Evolutionary conservation across 2,329 filamentous ascomycete species (phyloP), one percentile per base, ranked within the genome.

Genomic region (Colletotrichum sp.): DNA sequence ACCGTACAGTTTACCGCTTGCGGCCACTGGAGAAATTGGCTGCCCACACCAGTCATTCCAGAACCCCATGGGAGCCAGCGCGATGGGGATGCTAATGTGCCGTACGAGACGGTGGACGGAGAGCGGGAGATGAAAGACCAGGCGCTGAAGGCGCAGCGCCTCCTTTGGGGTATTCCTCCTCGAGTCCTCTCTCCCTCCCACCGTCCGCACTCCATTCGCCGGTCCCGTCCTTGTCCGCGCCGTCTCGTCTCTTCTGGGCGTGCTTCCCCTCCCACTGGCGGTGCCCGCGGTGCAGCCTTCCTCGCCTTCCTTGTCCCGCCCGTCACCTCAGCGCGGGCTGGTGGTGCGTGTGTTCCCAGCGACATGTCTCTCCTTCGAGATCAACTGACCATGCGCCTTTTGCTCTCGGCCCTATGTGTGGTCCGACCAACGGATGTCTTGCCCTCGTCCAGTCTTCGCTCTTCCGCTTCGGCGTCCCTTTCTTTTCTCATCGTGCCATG

Each of bases 11-110:
- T 44, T 32, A 72, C 69, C 64, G 73, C 63, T 76, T 76, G 64
- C 73, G 73, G 73, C 57, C 63, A 44, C n/a, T 24, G 44, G 36
- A 73, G 73, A 76, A 15, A 76, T 76, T 76, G 64, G 73, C 73
- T 52, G 73, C 70, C 70, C 73, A 76, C 73, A 73, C 24, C 70
- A 34, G 44, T 73, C 73, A 76, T 76, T 76, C 73, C 73, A 76
- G 73, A 76, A 62, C 73, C 70, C 64, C 59, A 59, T 76, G 73
- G 55, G 63, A 59, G 69, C 39, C 32, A 64, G 34, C 18, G 16
- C 15, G 70, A 76, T 60, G 70, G 64, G n/a, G 59, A 69, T 62
- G 39, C 34, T 34, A 34, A 59, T 64, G 52, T 76, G 60, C 69
- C 24, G 62, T 75, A 72, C 55, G 69, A 66, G 44, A 55, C 39